Evolutionary conservation across 73 alveolate genomes (phyloP).

Genomic region (Paramecium sonneborni): DNA sequence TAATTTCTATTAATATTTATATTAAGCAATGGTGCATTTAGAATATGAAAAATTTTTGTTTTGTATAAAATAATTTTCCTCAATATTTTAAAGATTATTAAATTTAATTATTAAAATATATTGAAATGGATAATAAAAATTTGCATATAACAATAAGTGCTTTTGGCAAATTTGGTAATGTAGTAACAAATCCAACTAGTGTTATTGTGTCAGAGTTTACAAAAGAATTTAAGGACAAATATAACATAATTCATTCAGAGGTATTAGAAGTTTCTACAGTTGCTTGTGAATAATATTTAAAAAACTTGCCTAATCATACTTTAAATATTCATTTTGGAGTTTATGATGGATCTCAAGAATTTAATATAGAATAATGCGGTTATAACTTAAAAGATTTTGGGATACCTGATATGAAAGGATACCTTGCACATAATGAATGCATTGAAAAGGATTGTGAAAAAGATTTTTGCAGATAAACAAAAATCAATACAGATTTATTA

Average conservation of each 20-base stretch:
- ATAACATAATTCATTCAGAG: not conserved
- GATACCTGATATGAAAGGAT: conserved; percentile 56
- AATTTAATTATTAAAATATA: too few species aligned
- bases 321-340: conserved; percentile 46
- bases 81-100: too few species aligned
- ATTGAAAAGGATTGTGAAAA: not conserved
- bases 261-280: conserved; percentile 44
- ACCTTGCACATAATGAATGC: conserved; percentile 7
- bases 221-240: not conserved
- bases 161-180: conserved; percentile 47
- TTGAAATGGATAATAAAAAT: too few species aligned
- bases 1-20: not conserved
- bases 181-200: conserved; percentile 10
- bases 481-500: not conserved
- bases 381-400: conserved; percentile 34
- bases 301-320: not conserved
- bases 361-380: conserved; percentile 9
- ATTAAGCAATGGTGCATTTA: too few species aligned
- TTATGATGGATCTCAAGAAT: conserved; percentile 1
- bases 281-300: not conserved
- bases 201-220: not conserved
- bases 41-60: too few species aligned
- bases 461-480: not conserved
- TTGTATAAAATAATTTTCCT: too few species aligned
- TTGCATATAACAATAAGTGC: conserved; percentile 24